These are phyloP conservation scores for Fusarium verrucosum DNA, from an alignment of 2,329 filamentous ascomycete genomes.

Conservation along the genomic window DNA sequence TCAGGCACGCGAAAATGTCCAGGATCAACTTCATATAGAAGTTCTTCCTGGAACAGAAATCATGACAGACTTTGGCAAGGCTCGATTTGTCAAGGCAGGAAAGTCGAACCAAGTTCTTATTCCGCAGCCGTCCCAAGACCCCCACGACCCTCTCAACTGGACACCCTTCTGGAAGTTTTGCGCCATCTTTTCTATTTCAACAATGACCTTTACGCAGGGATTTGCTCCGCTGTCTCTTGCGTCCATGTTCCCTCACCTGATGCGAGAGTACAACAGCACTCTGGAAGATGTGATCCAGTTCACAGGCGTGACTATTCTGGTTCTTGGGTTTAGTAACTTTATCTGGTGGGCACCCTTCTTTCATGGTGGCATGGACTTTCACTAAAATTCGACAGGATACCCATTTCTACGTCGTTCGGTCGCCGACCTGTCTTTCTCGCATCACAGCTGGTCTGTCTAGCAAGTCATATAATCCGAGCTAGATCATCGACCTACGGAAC, in stretches of 20 bases:
- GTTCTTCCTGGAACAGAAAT: constrained; percentile 31
- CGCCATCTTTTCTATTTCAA: not conserved
- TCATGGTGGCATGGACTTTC: accelerated
- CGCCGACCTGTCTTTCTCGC: constrained; percentile 5
- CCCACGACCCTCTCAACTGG: constrained; percentile 13
- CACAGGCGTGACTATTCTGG: not conserved
- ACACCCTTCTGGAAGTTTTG: constrained; percentile 3
- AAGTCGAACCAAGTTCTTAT: constrained; percentile 26
- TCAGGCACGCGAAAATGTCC: constrained; percentile 4
- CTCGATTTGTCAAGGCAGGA: constrained; percentile 28
- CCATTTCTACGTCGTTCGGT: not conserved
- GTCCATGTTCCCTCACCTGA: constrained; percentile 2
- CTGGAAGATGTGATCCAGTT: constrained; percentile 4
- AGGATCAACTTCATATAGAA: constrained; percentile 32
- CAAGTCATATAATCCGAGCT: not conserved
- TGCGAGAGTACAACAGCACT: not conserved
- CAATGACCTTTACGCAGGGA: constrained; percentile 6
- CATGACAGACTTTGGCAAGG: constrained; percentile 31
- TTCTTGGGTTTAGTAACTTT: not conserved
- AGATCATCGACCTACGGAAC: constrained; percentile 3
- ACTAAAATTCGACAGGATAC: not conserved
- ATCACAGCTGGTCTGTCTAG: constrained; percentile 4
- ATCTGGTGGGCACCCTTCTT: not conserved
- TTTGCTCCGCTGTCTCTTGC: constrained; percentile 9
- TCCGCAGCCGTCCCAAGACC: constrained; percentile 17